phyloP scores from a whole-genome alignment of 129 eudicot genomes.

The carrot (Daucus carota) region DNA sequence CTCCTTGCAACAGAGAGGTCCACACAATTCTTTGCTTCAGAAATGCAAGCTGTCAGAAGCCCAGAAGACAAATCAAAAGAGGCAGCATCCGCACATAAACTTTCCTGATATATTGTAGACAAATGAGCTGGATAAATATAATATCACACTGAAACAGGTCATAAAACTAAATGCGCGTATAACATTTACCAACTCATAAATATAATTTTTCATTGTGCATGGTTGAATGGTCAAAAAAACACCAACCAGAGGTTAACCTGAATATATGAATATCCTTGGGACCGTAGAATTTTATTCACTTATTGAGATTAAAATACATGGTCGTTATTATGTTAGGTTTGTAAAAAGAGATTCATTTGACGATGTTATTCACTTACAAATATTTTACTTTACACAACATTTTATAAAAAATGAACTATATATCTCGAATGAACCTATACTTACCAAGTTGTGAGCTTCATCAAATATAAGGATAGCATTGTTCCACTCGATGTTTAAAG shows the following conservation, averaged over 20 bases:
- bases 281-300: too few relatives aligned
- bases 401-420: neutral
- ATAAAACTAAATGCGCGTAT: neutral
- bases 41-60: constrained; percentile 73
- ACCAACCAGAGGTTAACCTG: neutral
- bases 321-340: too few relatives aligned
- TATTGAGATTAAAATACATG: too few relatives aligned
- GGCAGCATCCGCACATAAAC: constrained; percentile 96
- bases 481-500: constrained; percentile 64
- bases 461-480: constrained; percentile 79
- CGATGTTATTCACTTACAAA: too few relatives aligned
- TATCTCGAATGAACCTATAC: neutral
- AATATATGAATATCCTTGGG: too few relatives aligned
- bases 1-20: constrained; percentile 71
- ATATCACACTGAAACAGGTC: constrained; percentile 8
- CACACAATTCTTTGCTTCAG: constrained; percentile 86
- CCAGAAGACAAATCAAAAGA: constrained; percentile 84
- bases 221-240: neutral
- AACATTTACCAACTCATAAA: neutral
- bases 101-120: constrained; percentile 48
- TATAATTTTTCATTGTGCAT: constrained; percentile 4
- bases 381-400: neutral
- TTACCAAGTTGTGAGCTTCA: constrained; percentile 97
- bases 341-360: too few relatives aligned
- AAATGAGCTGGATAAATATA: neutral